Conservation (phyloP, 345 rosid species). For the Populus pruinosa region DNA sequence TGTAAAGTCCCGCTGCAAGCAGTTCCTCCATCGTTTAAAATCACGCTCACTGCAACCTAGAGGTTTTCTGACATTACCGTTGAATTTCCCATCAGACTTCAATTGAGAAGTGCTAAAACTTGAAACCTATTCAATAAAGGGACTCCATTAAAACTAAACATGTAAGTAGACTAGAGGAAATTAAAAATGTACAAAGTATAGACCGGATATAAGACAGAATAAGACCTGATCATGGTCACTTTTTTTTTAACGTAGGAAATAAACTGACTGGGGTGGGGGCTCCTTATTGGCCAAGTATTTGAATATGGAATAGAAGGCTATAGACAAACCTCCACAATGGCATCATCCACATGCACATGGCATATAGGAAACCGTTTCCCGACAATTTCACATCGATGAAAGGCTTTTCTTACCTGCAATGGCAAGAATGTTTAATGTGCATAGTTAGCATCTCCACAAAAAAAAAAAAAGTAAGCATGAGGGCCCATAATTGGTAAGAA, state of each 20-base stretch:
- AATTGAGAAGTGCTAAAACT: constrained; percentile 55
- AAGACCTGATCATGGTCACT: no score
- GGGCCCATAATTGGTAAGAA: background rate
- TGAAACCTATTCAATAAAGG: constrained; percentile 36
- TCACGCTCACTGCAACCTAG: constrained; percentile 47
- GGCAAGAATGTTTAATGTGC: background rate
- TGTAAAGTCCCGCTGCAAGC: constrained; percentile 79
- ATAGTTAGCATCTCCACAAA: background rate
- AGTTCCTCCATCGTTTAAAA: constrained; percentile 60
- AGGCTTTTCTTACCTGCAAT: constrained; percentile 44
- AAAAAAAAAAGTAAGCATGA: background rate
- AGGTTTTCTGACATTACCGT: constrained; percentile 34
- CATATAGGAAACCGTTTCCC: constrained; percentile 67
- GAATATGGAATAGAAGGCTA: background rate
- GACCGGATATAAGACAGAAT: no score
- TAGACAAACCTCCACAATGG: constrained; percentile 46
- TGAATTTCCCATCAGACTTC: constrained; percentile 20
- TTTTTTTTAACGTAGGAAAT: no score
- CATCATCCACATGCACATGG: constrained; percentile 50
- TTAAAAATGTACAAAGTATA: no score
- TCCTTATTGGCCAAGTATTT: background rate
- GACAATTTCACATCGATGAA: constrained; percentile 49
- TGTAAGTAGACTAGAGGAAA: background rate
- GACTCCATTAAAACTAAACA: constrained; percentile 6
- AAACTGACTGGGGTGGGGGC: no score